These are phyloP conservation scores for Ilex asprella DNA, from an alignment of 257 asterid genomes.

Conservation along the genomic window DNA sequence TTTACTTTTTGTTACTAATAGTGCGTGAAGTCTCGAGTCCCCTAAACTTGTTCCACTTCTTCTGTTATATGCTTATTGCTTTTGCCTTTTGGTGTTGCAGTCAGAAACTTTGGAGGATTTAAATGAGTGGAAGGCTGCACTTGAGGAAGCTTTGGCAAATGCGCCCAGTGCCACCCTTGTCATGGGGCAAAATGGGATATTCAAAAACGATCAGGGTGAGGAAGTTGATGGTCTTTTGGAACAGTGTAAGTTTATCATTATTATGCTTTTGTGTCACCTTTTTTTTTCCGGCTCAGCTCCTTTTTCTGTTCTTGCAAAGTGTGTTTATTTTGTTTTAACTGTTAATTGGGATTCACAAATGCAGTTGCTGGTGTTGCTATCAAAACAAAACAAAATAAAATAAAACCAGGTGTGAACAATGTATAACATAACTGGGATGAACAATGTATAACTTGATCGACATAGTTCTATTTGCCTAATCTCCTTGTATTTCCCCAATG, in stretches of 20 bases:
- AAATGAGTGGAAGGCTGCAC: slow-evolving; percentile 90
- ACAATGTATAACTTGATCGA: too few species aligned
- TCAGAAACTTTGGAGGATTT: slow-evolving; percentile 93
- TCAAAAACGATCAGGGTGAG: slow-evolving; percentile 65
- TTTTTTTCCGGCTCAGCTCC: neutral
- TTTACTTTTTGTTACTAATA: too few species aligned
- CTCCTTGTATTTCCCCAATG: too few species aligned
- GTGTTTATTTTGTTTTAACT: slow-evolving; percentile 1
- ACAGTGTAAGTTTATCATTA: slow-evolving; percentile 40
- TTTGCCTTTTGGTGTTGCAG: slow-evolving; percentile 35
- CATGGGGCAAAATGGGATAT: slow-evolving; percentile 69
- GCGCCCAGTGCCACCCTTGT: slow-evolving; percentile 78
- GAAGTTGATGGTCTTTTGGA: slow-evolving; percentile 55
- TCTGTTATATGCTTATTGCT: slow-evolving; percentile 1
- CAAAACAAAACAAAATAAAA: too few species aligned
- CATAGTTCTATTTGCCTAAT: too few species aligned
- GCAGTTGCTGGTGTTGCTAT: too few species aligned
- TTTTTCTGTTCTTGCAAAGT: neutral
- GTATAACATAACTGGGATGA: too few species aligned
- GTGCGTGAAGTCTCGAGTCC: neutral
- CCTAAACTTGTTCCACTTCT: neutral
- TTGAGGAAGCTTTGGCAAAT: slow-evolving; percentile 86
- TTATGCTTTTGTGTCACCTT: neutral
- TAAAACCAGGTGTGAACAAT: too few species aligned
- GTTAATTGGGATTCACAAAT: too few species aligned